These are phyloP conservation scores for Ophiobolus disseminans DNA, from an alignment of 2,329 filamentous ascomycete species.

Conservation along the genomic window DNA sequence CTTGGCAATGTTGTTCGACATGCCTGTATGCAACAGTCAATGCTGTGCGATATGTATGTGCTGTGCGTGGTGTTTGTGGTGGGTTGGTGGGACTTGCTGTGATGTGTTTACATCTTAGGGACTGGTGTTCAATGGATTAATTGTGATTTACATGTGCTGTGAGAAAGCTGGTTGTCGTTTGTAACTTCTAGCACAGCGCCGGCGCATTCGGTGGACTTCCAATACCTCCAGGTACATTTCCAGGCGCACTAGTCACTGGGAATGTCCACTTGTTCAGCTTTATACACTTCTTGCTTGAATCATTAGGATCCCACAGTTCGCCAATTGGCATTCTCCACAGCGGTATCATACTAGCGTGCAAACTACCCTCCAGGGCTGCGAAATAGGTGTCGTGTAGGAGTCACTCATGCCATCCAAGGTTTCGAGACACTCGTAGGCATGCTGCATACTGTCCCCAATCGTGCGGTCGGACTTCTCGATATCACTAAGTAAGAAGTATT, in stretches of 20 bases:
- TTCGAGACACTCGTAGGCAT: conserved; percentile 69
- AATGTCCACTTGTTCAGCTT: conserved; percentile 51
- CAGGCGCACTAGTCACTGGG: conserved; percentile 64
- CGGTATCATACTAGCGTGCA: conserved; percentile 32
- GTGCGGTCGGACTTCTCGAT: conserved; percentile 12
- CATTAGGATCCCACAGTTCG: conserved; percentile 47
- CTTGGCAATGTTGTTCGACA: not conserved
- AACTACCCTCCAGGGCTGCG: conserved; percentile 27
- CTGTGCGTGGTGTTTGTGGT: not conserved
- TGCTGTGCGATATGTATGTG: not conserved
- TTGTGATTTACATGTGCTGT: not conserved
- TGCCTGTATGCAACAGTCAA: not conserved
- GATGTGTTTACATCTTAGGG: not conserved
- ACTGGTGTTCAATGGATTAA: not conserved
- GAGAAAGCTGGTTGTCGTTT: not conserved
- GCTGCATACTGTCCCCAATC: conserved; percentile 15
- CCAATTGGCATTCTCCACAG: conserved; percentile 45
- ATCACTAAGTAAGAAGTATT: conserved; percentile 18
- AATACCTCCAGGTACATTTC: conserved; percentile 34
- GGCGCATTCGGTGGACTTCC: conserved; percentile 40
- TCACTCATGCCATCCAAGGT: conserved; percentile 82
- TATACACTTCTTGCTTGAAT: conserved; percentile 35
- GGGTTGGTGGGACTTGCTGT: too few species aligned
- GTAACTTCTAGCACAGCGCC: conserved; percentile 20
- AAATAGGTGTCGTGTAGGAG: conserved; percentile 73